Conservation (phyloP, 2,329 filamentous ascomycete species). For the Hypoxylon sp. region DNA sequence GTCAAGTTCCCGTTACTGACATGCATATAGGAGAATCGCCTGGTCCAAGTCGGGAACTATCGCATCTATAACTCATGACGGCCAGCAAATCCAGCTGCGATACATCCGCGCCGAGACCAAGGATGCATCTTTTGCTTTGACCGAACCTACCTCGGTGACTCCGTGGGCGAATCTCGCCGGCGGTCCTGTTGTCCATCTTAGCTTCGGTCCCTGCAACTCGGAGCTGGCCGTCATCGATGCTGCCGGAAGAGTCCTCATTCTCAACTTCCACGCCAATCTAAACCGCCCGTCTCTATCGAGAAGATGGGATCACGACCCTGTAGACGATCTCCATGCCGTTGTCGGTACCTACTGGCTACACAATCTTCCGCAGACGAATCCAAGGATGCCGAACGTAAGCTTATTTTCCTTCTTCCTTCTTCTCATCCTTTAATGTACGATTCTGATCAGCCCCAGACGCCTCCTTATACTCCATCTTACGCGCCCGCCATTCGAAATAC, state of each 20-base stretch:
- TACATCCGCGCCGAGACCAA: constrained; percentile 74
- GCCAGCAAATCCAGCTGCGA: constrained; percentile 73
- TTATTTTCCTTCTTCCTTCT: not conserved
- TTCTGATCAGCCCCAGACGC: constrained; percentile 44
- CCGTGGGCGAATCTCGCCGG: constrained; percentile 69
- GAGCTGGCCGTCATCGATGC: constrained; percentile 87
- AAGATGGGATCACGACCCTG: constrained; percentile 69
- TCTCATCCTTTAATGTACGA: not conserved
- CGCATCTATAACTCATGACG: constrained; percentile 78
- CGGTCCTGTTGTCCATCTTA: constrained; percentile 78
- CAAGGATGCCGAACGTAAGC: constrained; percentile 43
- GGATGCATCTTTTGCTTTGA: constrained; percentile 78
- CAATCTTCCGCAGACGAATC: constrained; percentile 57
- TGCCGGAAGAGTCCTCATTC: constrained; percentile 77
- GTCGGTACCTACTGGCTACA: constrained; percentile 88
- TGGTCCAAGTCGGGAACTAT: constrained; percentile 92
- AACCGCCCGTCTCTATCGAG: constrained; percentile 73
- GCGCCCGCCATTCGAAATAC: constrained; percentile 71
- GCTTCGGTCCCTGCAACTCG: constrained; percentile 76
- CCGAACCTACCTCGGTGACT: constrained; percentile 71
- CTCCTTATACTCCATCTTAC: constrained; percentile 52
- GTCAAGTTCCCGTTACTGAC: constrained; percentile 27
- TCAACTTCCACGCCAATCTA: constrained; percentile 74
- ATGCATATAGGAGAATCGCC: constrained; percentile 69
- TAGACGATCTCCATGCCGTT: constrained; percentile 78